These are phyloP conservation scores for Kodamaea kakaduensis DNA, from an alignment of 805 yeast genomes.

Conservation along the genomic window DNA sequence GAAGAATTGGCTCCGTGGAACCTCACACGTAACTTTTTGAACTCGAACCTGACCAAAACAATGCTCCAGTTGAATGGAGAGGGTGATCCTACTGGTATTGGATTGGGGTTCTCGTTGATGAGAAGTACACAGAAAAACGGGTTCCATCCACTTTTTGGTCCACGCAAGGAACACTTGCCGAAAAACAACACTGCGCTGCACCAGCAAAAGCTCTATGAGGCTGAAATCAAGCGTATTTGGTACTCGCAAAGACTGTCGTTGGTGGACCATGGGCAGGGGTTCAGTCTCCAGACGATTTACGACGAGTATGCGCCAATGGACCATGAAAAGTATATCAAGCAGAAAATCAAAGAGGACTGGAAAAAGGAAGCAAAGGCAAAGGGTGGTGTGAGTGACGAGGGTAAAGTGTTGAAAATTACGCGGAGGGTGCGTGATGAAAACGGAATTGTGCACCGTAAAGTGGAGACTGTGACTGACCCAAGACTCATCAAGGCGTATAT, in stretches of 20 bases:
- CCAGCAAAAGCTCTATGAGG: conserved; percentile 90
- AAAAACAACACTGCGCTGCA: conserved; percentile 40
- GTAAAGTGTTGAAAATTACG: conserved; percentile 48
- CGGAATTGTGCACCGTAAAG: conserved; percentile 77
- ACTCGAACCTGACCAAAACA: conserved; percentile 93
- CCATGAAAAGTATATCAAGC: conserved; percentile 30
- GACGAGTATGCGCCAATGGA: conserved; percentile 35
- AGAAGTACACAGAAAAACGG: conserved; percentile 96
- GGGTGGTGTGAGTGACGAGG: conserved; percentile 22
- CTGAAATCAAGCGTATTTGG: conserved; percentile 88
- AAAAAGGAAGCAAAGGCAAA: conserved; percentile 30
- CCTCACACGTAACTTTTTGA: conserved; percentile 82
- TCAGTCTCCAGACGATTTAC: conserved; percentile 30
- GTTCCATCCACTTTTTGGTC: conserved; percentile 44
- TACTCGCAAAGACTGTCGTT: conserved; percentile 70
- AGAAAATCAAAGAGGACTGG: conserved; percentile 31
- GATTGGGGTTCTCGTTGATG: conserved; percentile 82
- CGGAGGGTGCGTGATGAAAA: conserved; percentile 79
- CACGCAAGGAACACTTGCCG: conserved; percentile 35
- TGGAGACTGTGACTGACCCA: conserved; percentile 78
- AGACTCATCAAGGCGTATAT: conserved; percentile 83
- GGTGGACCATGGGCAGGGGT: conserved; percentile 32
- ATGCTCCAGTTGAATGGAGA: conserved; percentile 93
- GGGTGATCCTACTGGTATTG: conserved; percentile 92
- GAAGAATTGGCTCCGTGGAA: conserved; percentile 95